Percentiles rank a stretch among this genome's conserved stretches.
Evolutionary conservation across 345 rosid species (phyloP).

Genomic region (Adansonia digitata): DNA sequence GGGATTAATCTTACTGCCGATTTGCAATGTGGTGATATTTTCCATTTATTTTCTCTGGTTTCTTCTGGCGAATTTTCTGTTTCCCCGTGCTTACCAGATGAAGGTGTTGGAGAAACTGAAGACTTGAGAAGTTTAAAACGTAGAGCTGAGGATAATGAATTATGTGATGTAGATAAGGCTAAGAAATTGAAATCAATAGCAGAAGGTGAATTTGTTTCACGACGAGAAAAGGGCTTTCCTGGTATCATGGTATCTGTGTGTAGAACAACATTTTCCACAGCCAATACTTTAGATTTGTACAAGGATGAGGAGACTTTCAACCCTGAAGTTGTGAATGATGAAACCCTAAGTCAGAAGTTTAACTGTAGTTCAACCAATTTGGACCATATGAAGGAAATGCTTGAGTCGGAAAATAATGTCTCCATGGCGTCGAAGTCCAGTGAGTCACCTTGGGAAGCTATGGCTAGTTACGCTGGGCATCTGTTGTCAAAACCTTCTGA

Average conservation of each 20-base stretch:
- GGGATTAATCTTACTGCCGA: conserved; percentile 53
- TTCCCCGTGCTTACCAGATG: conserved; percentile 66
- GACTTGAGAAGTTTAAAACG: conserved; percentile 75
- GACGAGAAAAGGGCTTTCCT: conserved; percentile 94
- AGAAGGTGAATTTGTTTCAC: conserved; percentile 74
- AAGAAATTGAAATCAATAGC: conserved; percentile 56
- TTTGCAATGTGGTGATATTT: conserved; percentile 89
- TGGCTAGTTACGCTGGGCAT: conserved; percentile 55
- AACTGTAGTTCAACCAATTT: conserved; percentile 23
- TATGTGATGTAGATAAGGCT: conserved; percentile 37
- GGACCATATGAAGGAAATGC: conserved; percentile 35
- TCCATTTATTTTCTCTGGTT: conserved; percentile 68
- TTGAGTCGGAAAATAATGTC: conserved; percentile 26
- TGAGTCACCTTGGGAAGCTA: conserved; percentile 69
- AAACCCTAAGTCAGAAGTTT: conserved; percentile 25
- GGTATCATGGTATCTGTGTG: conserved; percentile 58
- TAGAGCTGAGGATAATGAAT: conserved; percentile 54
- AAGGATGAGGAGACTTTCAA: conserved; percentile 33
- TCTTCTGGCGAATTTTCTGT: conserved; percentile 70
- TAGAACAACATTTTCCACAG: conserved; percentile 37
- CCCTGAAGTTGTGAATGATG: conserved; percentile 29
- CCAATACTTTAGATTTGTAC: conserved; percentile 47
- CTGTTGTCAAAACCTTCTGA: conserved; percentile 34
- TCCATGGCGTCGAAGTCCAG: conserved; percentile 33
- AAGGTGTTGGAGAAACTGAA: conserved; percentile 93